Base-by-base conservation (phyloP, 2,329 filamentous ascomycete genomes). In the Dendryphion nanum region DNA sequence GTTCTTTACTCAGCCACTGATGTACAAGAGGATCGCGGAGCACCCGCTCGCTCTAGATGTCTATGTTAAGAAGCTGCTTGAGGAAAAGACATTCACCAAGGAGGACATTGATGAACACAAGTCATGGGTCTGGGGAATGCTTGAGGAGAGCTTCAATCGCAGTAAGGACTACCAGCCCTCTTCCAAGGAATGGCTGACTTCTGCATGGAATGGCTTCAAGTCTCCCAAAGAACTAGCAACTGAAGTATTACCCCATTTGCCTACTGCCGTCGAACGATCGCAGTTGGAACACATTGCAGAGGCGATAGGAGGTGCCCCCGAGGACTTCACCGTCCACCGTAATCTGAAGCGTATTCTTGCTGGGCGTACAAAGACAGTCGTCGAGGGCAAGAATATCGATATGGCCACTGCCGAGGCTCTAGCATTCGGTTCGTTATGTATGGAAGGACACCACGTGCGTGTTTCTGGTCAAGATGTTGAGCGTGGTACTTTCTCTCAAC, bases 201-300 rank as follows among this genome's bases (percentile, higher is more conserved):
- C 90, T 35, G 91, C 93, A 40, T 98, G 93, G 93, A 95, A 98
- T 73, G 91, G 91, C 47, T 97, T 98, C 82, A 97, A 97, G 76
- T 95, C 90, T 20, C 93, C 93, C 59, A 97, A 96, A 77, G 93
- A 98, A 71, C 77, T 98, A 47, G 90, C 91, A 20, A 93, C 85
- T 17, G 93, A 98, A 74, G 83, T 97, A 31, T 77, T 98, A 35
- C 90, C 91, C 35, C 93, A 98, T 72, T 81, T 88, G 56, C 84
- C 89, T 18, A 98, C 93, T 26, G 86, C 82, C 34, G 83, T 97
- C 30, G 82, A 86, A 47, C 63, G 68, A 44, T 78, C 85, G 48
- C 83, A 81, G 12, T 71, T 97, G 44, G 81, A 88, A 67, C 83
- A 89, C 68, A 89, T 98, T 62, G 90, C 83, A 40, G 77, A 86